Evolutionary conservation across 176 grass and related monocot species (phyloP).

Genomic region (Phyllostachys edulis): DNA sequence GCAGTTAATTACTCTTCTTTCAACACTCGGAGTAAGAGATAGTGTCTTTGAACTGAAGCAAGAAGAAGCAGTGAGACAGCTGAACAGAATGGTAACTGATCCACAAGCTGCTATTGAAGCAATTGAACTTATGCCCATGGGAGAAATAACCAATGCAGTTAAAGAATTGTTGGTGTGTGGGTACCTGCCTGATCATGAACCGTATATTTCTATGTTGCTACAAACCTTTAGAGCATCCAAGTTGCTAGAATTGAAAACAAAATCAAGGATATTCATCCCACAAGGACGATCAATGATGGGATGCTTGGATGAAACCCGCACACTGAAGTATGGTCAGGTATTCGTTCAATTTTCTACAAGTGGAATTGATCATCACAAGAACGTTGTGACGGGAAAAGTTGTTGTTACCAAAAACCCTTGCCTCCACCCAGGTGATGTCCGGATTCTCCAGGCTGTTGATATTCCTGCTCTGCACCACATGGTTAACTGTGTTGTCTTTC

Average conservation of each 20-base stretch:
- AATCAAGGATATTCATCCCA: slow-evolving; percentile 76
- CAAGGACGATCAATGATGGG: slow-evolving; percentile 82
- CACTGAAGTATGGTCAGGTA: slow-evolving; percentile 67
- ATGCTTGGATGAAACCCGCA: slow-evolving; percentile 81
- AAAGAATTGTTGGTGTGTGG: slow-evolving; percentile 72
- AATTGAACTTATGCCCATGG: slow-evolving; percentile 72
- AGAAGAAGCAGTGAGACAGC: slow-evolving; percentile 51
- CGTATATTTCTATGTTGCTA: slow-evolving; percentile 81
- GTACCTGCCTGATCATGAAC: slow-evolving; percentile 72
- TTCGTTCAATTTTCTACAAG: slow-evolving; percentile 55
- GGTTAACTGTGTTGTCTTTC: slow-evolving; percentile 95
- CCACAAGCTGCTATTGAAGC: slow-evolving; percentile 56
- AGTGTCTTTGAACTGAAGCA: slow-evolving; percentile 69
- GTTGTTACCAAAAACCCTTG: slow-evolving; percentile 91
- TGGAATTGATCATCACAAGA: slow-evolving; percentile 18
- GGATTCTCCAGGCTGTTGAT: slow-evolving; percentile 70
- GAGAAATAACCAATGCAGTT: slow-evolving; percentile 68
- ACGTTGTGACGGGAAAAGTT: slow-evolving; percentile 48
- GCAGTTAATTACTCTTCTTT: slow-evolving; percentile 87
- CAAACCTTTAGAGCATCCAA: slow-evolving; percentile 75
- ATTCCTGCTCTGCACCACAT: slow-evolving; percentile 70
- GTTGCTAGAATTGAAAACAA: slow-evolving; percentile 69
- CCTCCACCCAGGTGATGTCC: slow-evolving; percentile 81
- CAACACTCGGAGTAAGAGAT: slow-evolving; percentile 65
- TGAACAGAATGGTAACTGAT: slow-evolving; percentile 66